Base-by-base conservation (phyloP, 2,329 filamentous ascomycete species). In the Tympanopsis confertula region DNA sequence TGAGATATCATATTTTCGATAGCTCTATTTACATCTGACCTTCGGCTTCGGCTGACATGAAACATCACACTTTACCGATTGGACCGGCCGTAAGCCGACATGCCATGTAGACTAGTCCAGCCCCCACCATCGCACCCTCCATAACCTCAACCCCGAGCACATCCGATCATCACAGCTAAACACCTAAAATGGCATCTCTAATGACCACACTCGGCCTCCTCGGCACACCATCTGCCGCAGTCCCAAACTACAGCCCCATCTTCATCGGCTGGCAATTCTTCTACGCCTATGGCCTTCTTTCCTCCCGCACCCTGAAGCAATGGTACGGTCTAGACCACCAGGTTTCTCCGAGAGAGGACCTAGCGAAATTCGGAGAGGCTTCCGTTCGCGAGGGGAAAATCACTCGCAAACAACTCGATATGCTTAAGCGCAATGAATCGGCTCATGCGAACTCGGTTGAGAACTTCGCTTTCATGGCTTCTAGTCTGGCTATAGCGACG, bases 381-480 rank as follows among this genome's bases (percentile, higher is more conserved):
- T 62, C 63, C 5, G 57, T 68, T 13, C 48, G 46, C 4, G 58
- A 60, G 3, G 62, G 62, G 3, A 65, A 65, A 44, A 51, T 70
- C 32, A 65, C 59, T 0, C 55, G 54, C 26, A 43, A 40, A 18
- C 59, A 63, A 41, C 52, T 69, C 13, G 50, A 59, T 3, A 61
- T 58, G 51, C 46, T 69, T 14, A 56, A 55, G 36, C 59, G 66
- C 20, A 57, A 59, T 42, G 61, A 68, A 40, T 46, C 54, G 4
- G 65, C 63, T n/a, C 60, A 64, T 42, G 61, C 61, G 12, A 71
- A 69, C 39, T 56, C 61, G 1, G 56, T 68, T 2, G 66, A 61
- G 40, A 55, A 62, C 40, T 64, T 52, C 39, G 42, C 58, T 1
- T 39, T 66, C 2, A 60, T 68, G 40, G 44, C 50, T 1, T 51